A percentile compares a stretch with the other conserved stretches of the same genome.
These are phyloP conservation scores for Aspergillus nanangensis DNA, from an alignment of 495 filamentous ascomycete genomes.

Conservation along the genomic window DNA sequence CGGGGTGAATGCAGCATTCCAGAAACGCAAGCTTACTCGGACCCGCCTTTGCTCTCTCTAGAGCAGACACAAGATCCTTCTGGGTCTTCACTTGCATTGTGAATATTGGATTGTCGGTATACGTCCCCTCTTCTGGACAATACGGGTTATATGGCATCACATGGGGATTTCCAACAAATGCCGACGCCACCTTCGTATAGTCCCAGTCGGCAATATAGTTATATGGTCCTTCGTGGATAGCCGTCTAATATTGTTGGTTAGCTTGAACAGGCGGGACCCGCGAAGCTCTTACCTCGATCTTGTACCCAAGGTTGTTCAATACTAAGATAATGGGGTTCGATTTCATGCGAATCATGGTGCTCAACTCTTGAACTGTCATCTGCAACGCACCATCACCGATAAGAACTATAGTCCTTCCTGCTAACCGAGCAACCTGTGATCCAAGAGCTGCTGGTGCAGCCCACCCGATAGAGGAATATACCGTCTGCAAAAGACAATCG, in stretches of 20 bases:
- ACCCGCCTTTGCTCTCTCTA: conserved; percentile 6
- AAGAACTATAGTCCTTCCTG: conserved; percentile 51
- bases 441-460: conserved; percentile 10
- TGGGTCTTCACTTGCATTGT: conserved; percentile 5
- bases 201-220: conserved; percentile 15
- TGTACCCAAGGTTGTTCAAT: conserved; percentile 63
- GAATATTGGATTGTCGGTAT: conserved; percentile 2
- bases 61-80: conserved; percentile 1
- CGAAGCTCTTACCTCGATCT: conserved; percentile 51
- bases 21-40: conserved; percentile 7
- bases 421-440: conserved; percentile 22
- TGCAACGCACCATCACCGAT: conserved; percentile 73
- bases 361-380: conserved; percentile 66
- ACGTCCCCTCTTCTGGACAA: neutral
- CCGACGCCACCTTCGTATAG: conserved; percentile 7
- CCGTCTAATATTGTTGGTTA: too few relatives aligned
- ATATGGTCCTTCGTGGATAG: conserved; percentile 14
- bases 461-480: conserved; percentile 15
- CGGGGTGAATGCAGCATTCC: conserved; percentile 12
- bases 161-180: conserved; percentile 1
- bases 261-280: too few relatives aligned
- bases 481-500: conserved; percentile 10
- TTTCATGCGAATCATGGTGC: conserved; percentile 61
- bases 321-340: conserved; percentile 65
- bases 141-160: conserved; percentile 4